Evolutionary conservation across 2,329 filamentous ascomycete species (phyloP).

Genomic region (Ophiostoma australiae): DNA sequence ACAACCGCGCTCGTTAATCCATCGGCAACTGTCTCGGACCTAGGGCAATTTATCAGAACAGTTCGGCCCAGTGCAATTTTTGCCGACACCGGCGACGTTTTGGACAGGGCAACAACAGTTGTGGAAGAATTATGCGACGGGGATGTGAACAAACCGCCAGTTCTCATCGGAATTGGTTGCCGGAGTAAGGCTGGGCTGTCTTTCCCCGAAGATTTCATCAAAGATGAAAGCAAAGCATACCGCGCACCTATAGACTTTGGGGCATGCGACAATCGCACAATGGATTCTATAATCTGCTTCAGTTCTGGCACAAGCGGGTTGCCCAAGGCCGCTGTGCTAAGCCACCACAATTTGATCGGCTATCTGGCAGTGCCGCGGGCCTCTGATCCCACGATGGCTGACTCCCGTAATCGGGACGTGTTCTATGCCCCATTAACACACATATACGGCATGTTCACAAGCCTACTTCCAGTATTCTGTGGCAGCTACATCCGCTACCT

Average conservation of each 20-base stretch:
- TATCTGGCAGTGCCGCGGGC: neutral
- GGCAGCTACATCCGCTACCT: slow-evolving; percentile 17
- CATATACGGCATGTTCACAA: slow-evolving; percentile 19
- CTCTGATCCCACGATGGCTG: slow-evolving; percentile 7
- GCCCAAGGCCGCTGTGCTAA: slow-evolving; percentile 17
- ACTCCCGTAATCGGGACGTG: slow-evolving; percentile 11
- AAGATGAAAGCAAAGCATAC: neutral
- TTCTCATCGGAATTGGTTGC: neutral
- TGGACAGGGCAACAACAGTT: neutral
- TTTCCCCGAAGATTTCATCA: slow-evolving; percentile 16
- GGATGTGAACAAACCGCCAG: neutral
- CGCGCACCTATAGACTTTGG: slow-evolving; percentile 3
- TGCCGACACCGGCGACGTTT: slow-evolving; percentile 10
- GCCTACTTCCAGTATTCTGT: neutral
- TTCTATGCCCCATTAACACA: slow-evolving; percentile 18
- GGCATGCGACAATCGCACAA: neutral
- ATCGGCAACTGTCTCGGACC: neutral
- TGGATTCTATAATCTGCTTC: slow-evolving; percentile 17
- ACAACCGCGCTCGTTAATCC: slow-evolving; percentile 17
- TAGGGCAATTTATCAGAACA: slow-evolving; percentile 16
- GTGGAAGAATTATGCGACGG: neutral
- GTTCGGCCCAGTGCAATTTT: slow-evolving; percentile 15
- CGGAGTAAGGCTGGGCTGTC: neutral
- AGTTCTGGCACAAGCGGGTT: slow-evolving; percentile 18
- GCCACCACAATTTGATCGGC: slow-evolving; percentile 18